Percentiles rank a stretch among this genome's conserved stretches.
Conservation (phyloP, 225 moss, liverwort and hornwort genomes). For the Straminergon stramineum region DNA sequence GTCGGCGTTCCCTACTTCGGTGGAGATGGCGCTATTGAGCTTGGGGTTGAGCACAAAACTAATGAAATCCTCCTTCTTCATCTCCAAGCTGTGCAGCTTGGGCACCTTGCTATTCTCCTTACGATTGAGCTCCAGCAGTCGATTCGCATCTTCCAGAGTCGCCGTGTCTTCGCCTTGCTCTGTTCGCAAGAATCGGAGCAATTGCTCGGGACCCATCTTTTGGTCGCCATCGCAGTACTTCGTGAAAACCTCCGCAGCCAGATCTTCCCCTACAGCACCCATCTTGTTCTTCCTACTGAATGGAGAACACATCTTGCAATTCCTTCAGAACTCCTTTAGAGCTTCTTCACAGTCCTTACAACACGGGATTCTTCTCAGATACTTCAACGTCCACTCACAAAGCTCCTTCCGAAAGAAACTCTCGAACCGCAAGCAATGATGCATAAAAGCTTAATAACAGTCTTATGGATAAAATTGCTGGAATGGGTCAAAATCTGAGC, state of each 20-base stretch:
- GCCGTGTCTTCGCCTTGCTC: constrained; percentile 53
- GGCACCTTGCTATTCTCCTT: constrained; percentile 11
- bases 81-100: constrained; percentile 21
- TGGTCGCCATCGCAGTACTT: constrained; percentile 50
- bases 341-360: background rate
- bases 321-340: background rate
- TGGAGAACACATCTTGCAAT: background rate
- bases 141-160: constrained; percentile 30
- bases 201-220: constrained; percentile 31
- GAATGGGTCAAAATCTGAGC: background rate
- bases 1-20: constrained; percentile 1
- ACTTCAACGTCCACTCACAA: background rate
- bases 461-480: constrained; percentile 1
- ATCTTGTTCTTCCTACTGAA: constrained; percentile 19
- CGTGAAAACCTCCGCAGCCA: constrained; percentile 27
- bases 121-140: constrained; percentile 28
- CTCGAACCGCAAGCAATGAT: background rate
- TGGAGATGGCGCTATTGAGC: constrained; percentile 29
- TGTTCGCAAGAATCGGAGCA: constrained; percentile 38
- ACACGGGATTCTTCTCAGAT: background rate
- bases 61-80: constrained; percentile 42
- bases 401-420: background rate
- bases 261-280: constrained; percentile 3
- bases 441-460: background rate
- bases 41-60: constrained; percentile 43